These are phyloP conservation scores for Melastoma malabathricum DNA, from an alignment of 345 rosid species.

Conservation along the genomic window DNA sequence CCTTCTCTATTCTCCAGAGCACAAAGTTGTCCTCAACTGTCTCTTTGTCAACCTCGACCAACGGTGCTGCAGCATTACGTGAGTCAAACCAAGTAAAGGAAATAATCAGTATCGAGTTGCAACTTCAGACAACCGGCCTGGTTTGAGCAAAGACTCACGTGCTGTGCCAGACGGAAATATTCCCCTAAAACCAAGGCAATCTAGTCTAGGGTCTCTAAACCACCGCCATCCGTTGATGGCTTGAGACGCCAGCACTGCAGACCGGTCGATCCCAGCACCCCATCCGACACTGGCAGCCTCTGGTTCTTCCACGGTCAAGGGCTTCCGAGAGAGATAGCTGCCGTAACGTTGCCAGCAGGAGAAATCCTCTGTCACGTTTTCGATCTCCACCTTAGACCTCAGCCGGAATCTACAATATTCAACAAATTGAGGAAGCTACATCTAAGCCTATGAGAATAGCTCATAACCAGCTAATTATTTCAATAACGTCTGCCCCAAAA, in stretches of 20 bases:
- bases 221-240: constrained; percentile 73
- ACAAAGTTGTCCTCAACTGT: constrained; percentile 53
- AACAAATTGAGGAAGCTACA: too few relatives aligned
- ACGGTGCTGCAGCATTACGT: constrained; percentile 76
- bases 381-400: constrained; percentile 85
- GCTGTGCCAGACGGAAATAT: constrained; percentile 41
- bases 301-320: constrained; percentile 32
- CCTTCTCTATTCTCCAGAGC: constrained; percentile 66
- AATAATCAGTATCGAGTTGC: too few relatives aligned
- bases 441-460: too few relatives aligned
- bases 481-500: too few relatives aligned
- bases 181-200: constrained; percentile 68
- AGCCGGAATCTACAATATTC: constrained; percentile 48
- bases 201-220: constrained; percentile 83
- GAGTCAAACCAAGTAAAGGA: not conserved
- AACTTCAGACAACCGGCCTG: too few relatives aligned
- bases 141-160: constrained; percentile 27
- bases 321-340: constrained; percentile 20
- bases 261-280: constrained; percentile 42
- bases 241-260: constrained; percentile 41
- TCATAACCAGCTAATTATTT: too few relatives aligned
- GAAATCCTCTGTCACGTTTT: constrained; percentile 51
- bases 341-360: constrained; percentile 86
- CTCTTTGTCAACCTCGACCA: constrained; percentile 70
- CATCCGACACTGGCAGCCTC: constrained; percentile 61